These are phyloP conservation scores for Colletotrichum brevisporum DNA, from an alignment of 2,329 filamentous ascomycete species.

Conservation along the genomic window DNA sequence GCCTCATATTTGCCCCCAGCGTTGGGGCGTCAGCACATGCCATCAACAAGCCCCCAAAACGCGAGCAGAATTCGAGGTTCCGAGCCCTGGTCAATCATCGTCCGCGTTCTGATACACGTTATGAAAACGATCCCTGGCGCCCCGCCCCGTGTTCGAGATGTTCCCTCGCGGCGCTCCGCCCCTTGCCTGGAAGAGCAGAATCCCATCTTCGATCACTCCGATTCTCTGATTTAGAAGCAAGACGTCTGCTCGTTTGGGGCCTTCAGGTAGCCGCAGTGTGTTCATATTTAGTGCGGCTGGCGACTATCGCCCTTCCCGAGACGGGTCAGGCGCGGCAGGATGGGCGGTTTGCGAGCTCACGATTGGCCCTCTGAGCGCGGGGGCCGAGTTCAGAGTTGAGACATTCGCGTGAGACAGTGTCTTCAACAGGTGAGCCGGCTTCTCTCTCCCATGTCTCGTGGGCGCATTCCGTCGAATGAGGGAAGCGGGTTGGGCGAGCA, in stretches of 20 bases:
- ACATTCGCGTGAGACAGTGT: too few species aligned
- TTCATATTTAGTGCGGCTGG: not conserved
- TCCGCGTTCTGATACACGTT: too few species aligned
- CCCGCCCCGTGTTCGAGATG: too few species aligned
- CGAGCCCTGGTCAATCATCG: not conserved
- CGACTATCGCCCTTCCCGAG: not conserved
- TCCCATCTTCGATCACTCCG: not conserved
- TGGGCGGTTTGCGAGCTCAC: not conserved
- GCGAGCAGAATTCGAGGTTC: constrained; percentile 1
- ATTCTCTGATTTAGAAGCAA: not conserved
- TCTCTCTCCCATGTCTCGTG: too few species aligned
- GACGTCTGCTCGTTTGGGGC: too few species aligned
- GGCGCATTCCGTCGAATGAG: too few species aligned
- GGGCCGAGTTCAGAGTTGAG: too few species aligned
- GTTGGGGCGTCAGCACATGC: not conserved
- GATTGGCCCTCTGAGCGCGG: too few species aligned
- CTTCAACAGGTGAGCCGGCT: too few species aligned
- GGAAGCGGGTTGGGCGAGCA: too few species aligned
- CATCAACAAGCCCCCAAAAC: not conserved
- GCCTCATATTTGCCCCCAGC: not conserved
- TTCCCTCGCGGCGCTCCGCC: not conserved
- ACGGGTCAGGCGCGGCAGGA: not conserved
- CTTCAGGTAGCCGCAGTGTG: not conserved
- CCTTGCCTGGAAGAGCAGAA: not conserved
- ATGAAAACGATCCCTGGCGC: constrained; percentile 6